These are phyloP conservation scores for Penicillium paneum DNA, from an alignment of 2,329 filamentous ascomycete genomes.

Conservation along the genomic window DNA sequence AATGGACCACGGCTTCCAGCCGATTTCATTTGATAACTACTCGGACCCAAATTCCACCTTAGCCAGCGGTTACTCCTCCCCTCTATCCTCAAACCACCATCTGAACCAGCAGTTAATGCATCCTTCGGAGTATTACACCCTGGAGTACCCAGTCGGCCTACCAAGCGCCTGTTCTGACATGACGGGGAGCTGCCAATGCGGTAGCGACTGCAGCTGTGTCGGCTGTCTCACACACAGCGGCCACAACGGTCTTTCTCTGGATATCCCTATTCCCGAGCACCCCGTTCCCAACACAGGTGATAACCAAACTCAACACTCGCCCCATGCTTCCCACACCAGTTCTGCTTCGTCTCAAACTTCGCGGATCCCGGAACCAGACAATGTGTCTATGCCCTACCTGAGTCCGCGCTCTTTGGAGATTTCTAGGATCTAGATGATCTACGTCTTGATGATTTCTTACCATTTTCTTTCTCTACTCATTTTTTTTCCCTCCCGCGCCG, in stretches of 20 bases:
- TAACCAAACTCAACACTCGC: neutral
- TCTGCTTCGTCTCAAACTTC: slow-evolving; percentile 13
- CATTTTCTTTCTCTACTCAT: neutral
- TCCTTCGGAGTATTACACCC: slow-evolving; percentile 42
- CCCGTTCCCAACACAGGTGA: slow-evolving; percentile 3
- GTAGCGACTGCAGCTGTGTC: slow-evolving; percentile 52
- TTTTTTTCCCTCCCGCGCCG: neutral
- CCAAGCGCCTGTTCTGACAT: slow-evolving; percentile 45
- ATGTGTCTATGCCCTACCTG: slow-evolving; percentile 20
- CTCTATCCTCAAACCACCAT: slow-evolving; percentile 21
- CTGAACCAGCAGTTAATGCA: slow-evolving; percentile 36
- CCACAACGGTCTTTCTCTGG: slow-evolving; percentile 45
- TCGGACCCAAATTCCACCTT: slow-evolving; percentile 20
- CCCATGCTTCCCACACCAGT: neutral
- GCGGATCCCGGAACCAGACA: slow-evolving; percentile 18
- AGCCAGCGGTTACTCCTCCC: slow-evolving; percentile 27
- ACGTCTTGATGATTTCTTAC: neutral
- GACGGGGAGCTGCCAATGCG: slow-evolving; percentile 52
- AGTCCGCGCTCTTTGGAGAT: slow-evolving; percentile 24
- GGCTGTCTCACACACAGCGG: slow-evolving; percentile 53
- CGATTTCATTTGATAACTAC: slow-evolving; percentile 21
- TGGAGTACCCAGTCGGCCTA: slow-evolving; percentile 42
- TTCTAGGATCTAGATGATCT: slow-evolving; percentile 19
- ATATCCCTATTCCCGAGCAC: slow-evolving; percentile 13
- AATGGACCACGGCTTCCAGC: slow-evolving; percentile 13